A percentile compares a stretch with the other conserved stretches of the same genome.
phyloP scores from a whole-genome alignment of 176 grass and related monocot genomes.

The Aegilops umbellulata region DNA sequence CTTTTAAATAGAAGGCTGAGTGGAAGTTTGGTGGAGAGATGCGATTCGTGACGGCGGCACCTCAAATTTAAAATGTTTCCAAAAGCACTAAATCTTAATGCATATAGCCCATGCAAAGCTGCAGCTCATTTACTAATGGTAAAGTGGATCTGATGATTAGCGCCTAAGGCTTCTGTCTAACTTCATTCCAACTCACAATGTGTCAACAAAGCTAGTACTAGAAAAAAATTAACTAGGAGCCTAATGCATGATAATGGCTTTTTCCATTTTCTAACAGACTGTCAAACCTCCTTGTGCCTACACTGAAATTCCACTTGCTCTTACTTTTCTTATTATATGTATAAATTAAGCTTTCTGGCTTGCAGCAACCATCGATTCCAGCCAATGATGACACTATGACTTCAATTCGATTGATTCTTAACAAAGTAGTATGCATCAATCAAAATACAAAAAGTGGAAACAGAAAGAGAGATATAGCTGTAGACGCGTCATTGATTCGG shows the following conservation, averaged over 20 bases:
- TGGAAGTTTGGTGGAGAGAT: neutral
- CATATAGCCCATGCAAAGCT: neutral
- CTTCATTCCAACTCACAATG: neutral
- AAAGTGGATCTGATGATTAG: neutral
- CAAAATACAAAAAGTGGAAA: neutral
- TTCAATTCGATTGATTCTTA: too few species aligned
- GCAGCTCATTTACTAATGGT: neutral
- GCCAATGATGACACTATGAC: too few species aligned
- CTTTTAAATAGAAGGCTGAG: neutral
- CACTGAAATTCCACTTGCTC: neutral
- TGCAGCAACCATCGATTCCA: neutral
- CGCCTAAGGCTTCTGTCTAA: neutral
- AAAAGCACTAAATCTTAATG: neutral
- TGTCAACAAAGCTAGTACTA: neutral
- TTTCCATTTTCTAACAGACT: neutral
- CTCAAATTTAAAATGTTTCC: neutral
- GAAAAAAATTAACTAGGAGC: neutral
- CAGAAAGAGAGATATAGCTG: neutral
- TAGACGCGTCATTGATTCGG: neutral
- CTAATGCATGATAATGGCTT: neutral
- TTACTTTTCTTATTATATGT: neutral
- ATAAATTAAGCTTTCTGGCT: neutral
- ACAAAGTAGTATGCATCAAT: neutral
- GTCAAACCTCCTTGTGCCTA: neutral
- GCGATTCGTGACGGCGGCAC: neutral